Conservation (phyloP, 2,329 filamentous ascomycete genomes). For the Colletotrichum sidae region DNA sequence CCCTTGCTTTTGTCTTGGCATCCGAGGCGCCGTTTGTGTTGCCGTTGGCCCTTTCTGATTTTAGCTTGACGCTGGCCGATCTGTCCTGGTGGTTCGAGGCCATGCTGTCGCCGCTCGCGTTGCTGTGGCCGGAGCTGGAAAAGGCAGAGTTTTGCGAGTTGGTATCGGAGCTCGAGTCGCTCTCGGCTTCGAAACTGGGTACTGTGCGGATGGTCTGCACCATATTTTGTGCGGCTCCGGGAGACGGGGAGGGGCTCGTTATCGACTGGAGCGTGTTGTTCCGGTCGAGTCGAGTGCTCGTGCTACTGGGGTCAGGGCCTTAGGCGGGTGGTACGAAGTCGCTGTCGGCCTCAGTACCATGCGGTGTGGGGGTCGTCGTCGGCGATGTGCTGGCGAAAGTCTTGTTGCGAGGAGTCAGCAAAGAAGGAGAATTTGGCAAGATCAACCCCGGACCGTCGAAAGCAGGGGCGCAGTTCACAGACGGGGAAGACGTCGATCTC, state of each 20-base stretch:
- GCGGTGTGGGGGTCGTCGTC: conserved; percentile 28
- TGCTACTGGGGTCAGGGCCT: conserved; percentile 53
- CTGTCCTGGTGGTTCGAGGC: conserved; percentile 50
- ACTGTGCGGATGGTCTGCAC: conserved; percentile 68
- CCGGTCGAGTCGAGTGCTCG: conserved; percentile 47
- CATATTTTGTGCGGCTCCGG: conserved; percentile 46
- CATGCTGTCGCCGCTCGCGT: conserved; percentile 59
- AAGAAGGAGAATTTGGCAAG: neutral
- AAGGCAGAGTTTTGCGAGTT: conserved; percentile 61
- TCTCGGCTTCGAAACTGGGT: conserved; percentile 63
- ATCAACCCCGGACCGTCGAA: conserved; percentile 3
- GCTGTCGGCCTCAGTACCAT: conserved; percentile 42
- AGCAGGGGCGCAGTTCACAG: conserved; percentile 6
- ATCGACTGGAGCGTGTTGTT: conserved; percentile 41
- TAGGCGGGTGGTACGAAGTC: conserved; percentile 53
- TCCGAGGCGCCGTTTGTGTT: conserved; percentile 21
- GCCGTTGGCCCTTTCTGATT: conserved; percentile 42
- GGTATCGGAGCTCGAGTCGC: conserved; percentile 56
- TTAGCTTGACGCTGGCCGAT: conserved; percentile 51
- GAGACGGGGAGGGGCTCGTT: conserved; percentile 39
- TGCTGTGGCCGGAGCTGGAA: conserved; percentile 68
- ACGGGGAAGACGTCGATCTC: conserved; percentile 5
- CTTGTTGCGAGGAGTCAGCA: conserved; percentile 22
- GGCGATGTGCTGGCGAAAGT: conserved; percentile 6
- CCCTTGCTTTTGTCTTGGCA: conserved; percentile 28